These are phyloP conservation scores for Prunus fruticosa DNA, from an alignment of 306 rosid genomes.

Conservation along the genomic window DNA sequence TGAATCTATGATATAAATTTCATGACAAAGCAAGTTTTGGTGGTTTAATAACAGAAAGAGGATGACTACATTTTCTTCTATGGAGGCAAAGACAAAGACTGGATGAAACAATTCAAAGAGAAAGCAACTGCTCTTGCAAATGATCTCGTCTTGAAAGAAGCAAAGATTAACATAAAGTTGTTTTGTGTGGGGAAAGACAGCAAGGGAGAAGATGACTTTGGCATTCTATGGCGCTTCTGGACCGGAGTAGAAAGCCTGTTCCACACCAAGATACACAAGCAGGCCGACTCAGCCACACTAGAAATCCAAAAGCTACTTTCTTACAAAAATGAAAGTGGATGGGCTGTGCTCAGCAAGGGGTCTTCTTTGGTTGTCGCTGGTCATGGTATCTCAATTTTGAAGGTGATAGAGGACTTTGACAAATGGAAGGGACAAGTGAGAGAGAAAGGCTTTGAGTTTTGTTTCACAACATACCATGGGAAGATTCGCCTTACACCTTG, in stretches of 20 bases:
- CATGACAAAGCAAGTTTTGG: too few relatives aligned
- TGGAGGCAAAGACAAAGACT: constrained; percentile 52
- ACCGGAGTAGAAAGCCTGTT: constrained; percentile 35
- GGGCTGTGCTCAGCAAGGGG: constrained; percentile 45
- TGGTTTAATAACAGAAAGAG: constrained; percentile 8
- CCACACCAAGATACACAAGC: constrained; percentile 25
- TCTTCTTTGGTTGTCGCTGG: constrained; percentile 31
- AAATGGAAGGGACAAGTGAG: constrained; percentile 36
- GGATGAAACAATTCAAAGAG: constrained; percentile 56
- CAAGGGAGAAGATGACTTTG: constrained; percentile 30
- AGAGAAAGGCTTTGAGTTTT: constrained; percentile 31
- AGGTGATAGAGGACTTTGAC: constrained; percentile 32
- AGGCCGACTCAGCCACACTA: constrained; percentile 12
- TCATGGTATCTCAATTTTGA: constrained; percentile 31
- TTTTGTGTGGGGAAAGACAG: constrained; percentile 26
- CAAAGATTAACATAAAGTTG: constrained; percentile 36
- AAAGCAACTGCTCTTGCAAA: constrained; percentile 32
- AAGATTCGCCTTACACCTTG: constrained; percentile 12
- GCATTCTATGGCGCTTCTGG: constrained; percentile 46
- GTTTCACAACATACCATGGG: constrained; percentile 15
- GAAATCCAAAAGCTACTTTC: constrained; percentile 52
- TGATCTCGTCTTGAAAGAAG: constrained; percentile 40
- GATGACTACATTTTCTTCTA: constrained; percentile 51
- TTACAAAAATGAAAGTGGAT: constrained; percentile 53
- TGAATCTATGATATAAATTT: neutral